phyloP scores from a whole-genome alignment of 495 filamentous ascomycete species.

The Chaetomium fimeti region DNA sequence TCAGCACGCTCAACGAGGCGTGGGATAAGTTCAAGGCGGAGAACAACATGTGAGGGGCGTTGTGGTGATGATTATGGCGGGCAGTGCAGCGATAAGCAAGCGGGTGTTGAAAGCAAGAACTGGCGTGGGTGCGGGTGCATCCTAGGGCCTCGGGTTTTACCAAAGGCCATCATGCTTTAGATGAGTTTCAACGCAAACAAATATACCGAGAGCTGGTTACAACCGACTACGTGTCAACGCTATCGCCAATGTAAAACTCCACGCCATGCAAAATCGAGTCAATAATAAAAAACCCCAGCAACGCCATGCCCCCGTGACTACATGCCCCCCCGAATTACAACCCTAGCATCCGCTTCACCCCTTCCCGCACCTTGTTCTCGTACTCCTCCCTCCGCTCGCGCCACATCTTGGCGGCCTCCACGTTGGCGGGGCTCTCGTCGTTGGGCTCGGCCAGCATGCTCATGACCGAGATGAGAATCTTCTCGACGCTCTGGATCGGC shows the following conservation, averaged over 20 bases:
- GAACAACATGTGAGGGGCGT: constrained; percentile 62
- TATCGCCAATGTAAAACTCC: constrained; percentile 13
- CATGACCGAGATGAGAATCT: constrained; percentile 97
- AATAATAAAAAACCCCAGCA: not conserved
- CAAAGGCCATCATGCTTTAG: not conserved
- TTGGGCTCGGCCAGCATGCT: constrained; percentile 99
- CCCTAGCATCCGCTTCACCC: constrained; percentile 58
- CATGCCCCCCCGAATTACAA: constrained; percentile 34
- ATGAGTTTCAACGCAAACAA: not conserved
- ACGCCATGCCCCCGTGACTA: not conserved
- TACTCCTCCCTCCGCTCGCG: constrained; percentile 80
- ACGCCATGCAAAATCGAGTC: constrained; percentile 16
- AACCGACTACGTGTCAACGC: not conserved
- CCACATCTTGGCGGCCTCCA: constrained; percentile 99
- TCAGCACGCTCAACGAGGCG: constrained; percentile 90
- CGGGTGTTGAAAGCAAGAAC: not conserved
- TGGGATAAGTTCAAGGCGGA: constrained; percentile 98
- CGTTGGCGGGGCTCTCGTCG: constrained; percentile 96
- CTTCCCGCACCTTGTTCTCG: constrained; percentile 79
- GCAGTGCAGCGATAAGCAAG: not conserved
- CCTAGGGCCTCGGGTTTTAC: not conserved
- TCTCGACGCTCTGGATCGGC: constrained; percentile 95
- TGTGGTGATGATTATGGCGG: not conserved
- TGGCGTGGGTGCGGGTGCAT: not conserved
- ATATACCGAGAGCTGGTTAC: not conserved